Conservation (phyloP, 345 rosid genomes). For the Microthlaspi erraticum region DNA sequence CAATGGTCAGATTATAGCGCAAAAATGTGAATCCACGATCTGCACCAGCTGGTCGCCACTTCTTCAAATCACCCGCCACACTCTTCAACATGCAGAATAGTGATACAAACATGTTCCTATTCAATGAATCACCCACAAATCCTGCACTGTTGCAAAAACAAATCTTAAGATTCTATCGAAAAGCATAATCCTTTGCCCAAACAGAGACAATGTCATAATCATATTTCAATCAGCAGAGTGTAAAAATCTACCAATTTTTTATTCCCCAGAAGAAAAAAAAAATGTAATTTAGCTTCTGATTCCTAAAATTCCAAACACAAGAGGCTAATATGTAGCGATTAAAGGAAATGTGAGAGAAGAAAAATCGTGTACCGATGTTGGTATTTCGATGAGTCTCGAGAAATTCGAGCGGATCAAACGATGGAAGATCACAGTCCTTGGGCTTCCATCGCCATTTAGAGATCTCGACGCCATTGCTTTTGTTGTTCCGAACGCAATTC, state of each 20-base stretch:
- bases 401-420: conserved; percentile 66
- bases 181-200: neutral
- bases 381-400: conserved; percentile 59
- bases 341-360: neutral
- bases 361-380: conserved; percentile 64
- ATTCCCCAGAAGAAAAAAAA: neutral
- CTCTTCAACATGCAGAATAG: conserved; percentile 75
- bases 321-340: neutral
- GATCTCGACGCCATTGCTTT: conserved; percentile 66
- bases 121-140: conserved; percentile 92
- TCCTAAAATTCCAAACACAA: neutral
- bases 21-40: conserved; percentile 94
- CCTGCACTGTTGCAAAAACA: conserved; percentile 66
- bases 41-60: conserved; percentile 95
- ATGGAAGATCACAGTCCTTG: conserved; percentile 57
- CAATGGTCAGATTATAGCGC: conserved; percentile 79
- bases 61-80: conserved; percentile 65
- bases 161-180: conserved; percentile 41
- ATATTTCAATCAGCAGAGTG: neutral
- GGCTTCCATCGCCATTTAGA: conserved; percentile 93
- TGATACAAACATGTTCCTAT: conserved; percentile 95
- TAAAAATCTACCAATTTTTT: neutral
- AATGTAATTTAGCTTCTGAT: conserved; percentile 4
- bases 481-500: conserved; percentile 76
- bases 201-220: too few relatives aligned